Base-by-base conservation (phyloP, 73 alveolate species). In the Blepharisma stoltei region DNA sequence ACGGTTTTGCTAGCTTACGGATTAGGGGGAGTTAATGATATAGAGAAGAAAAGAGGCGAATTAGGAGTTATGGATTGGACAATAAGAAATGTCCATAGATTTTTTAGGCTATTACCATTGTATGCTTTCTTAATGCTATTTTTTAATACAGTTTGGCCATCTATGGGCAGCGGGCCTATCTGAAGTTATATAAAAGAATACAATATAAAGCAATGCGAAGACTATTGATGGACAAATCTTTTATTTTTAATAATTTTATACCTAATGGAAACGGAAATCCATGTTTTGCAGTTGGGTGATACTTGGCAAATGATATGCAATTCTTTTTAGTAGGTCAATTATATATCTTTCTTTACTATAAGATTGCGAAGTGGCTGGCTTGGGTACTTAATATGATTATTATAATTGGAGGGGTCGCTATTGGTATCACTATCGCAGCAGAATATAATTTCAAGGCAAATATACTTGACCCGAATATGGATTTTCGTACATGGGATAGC, bases 151-250 rank as follows among this genome's bases (percentile, higher is more conserved):
- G 23, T 52, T 52, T 52, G n/a, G 27, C 66, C 66, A 52, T 52
- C 23, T 14, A 11, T 52, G 23, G 23, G 23, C 6, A 52, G 66
- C 4, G 66, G 66, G 4, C 66, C 66, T 52, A 52, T 52, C 0
- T 52, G 66, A 20, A 14, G 27, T 4, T 14, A 52, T 52, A 20
- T 20, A 1, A 52, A 52, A 4, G 23, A 52, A 52, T 14, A 20
- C 2, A 52, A 11, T 20, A 20, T 52, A 52, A 55, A 27, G 32
- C 0, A 47, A 7, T 81, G 88, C 7, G 48, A 70, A 5, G 55
- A 70, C 44, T 46, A 73, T 67, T 81, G 88, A 84, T 81, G 88
- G 88, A 25, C 88, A 6, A 73, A 53, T 23, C n/a, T 81, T 32
- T 78, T 81, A 54, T 81, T 73, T 55, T 50, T 81, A 73, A 73